phyloP scores from a whole-genome alignment of 139 green algal species.

The Haematococcus lacustris region DNA sequence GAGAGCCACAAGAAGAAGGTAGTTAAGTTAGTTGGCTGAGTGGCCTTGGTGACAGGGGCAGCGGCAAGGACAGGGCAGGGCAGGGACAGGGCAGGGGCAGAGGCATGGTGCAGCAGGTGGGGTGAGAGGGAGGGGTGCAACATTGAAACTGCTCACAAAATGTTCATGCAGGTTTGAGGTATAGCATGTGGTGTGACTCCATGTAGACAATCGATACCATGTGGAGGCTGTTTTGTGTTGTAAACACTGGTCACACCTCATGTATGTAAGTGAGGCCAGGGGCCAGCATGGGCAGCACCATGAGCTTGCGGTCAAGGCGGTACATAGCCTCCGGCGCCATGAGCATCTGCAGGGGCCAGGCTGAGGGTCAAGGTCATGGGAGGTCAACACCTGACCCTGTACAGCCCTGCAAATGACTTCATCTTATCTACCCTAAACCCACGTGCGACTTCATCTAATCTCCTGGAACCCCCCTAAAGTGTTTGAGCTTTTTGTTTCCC shows the following conservation, averaged over 20 bases:
- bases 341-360: conserved; percentile 24
- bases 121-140: not conserved
- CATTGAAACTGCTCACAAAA: not conserved
- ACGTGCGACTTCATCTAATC: not conserved
- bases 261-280: conserved; percentile 39
- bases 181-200: too few species aligned
- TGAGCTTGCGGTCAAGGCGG: conserved; percentile 16
- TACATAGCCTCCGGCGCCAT: conserved; percentile 28
- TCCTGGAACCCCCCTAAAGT: not conserved
- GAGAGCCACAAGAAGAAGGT: not conserved
- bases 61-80: not conserved
- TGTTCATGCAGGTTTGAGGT: too few species aligned
- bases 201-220: too few species aligned
- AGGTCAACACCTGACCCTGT: too few species aligned
- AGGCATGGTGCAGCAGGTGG: not conserved
- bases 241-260: conserved; percentile 20
- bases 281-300: conserved; percentile 44
- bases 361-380: too few species aligned
- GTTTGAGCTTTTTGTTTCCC: not conserved
- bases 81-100: not conserved
- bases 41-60: not conserved
- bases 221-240: not conserved
- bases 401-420: not conserved
- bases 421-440: too few species aligned
- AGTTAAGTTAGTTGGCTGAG: not conserved